Conservation (phyloP, 257 asterid genomes). For the Solanum ossicruentum region DNA sequence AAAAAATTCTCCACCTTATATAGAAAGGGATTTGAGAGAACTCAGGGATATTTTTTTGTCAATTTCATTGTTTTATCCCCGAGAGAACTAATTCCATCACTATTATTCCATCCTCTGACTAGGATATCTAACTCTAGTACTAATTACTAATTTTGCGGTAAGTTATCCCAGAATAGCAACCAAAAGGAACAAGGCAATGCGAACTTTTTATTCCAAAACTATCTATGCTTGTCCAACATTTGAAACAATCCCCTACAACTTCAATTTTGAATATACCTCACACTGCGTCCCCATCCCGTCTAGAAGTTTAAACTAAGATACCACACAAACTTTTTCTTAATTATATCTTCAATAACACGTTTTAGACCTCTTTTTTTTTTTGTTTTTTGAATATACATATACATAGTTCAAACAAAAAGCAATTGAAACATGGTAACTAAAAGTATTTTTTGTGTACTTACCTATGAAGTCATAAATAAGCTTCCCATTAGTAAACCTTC, state of each 20-base stretch:
- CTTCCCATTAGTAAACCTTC: slow-evolving; percentile 66
- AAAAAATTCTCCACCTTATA: not conserved
- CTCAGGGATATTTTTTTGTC: too few species aligned
- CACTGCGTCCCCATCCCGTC: not conserved
- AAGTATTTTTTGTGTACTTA: not conserved
- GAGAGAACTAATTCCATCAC: too few species aligned
- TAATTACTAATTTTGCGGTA: too few species aligned
- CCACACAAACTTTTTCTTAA: not conserved
- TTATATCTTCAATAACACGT: not conserved
- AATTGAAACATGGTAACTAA: not conserved
- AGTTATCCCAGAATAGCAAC: too few species aligned
- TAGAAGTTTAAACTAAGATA: not conserved
- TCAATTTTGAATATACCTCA: not conserved
- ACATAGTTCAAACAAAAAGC: not conserved
- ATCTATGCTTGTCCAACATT: not conserved
- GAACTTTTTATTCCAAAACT: not conserved
- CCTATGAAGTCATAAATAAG: slow-evolving; percentile 62
- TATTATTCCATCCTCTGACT: too few species aligned
- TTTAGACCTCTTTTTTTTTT: not conserved
- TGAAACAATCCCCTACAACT: not conserved
- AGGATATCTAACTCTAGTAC: too few species aligned
- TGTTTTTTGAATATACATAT: too few species aligned
- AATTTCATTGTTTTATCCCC: too few species aligned
- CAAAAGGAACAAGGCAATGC: too few species aligned
- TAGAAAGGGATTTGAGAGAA: not conserved